Evolutionary conservation across 1,139 yeast species (phyloP), one percentile per base, ranked within the genome.

Genomic region (Debaryomyces sp.): DNA sequence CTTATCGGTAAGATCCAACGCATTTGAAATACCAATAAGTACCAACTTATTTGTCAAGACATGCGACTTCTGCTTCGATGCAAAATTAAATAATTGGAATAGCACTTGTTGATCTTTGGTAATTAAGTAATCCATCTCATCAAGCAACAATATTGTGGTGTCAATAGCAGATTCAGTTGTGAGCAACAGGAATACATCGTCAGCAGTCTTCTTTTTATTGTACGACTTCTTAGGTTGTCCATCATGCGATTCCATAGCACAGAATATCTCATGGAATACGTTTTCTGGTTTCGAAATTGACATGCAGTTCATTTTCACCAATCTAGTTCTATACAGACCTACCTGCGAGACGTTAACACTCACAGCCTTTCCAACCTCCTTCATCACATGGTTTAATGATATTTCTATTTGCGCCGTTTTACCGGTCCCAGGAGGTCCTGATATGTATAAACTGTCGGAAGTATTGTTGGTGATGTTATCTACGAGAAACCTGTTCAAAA

Each of bases 341-440:
- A 47, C 33, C 33, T 22, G 24, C 13, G 46, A 49, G 12, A 48
- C 43, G 24, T 21, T 24, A 4, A 23, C 22, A 36, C 29, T 38
- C 23, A 43, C n/a, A 4, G 47, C 17, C 8, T 37, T 36, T 15
- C 50, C 49, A n/a, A 36, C 12, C 15, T 35, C 40, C 7, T 38
- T 24, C 48, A 50, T 46, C 9, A 51, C 18, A 44, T 54, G 39
- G 38, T 57, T 56, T 41, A 66, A 55, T 5, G 70, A 59, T 4
- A 65, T 75, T 45, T 76, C 77, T n/a, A 88, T 75, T 57, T 90
- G 90, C 0, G 96, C 98, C 0, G 97, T 87, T 62, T 94, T 94
- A 0, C 99, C 99, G 0, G 98, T 90, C 0, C 99, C 99, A 3
- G 99, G 99, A 1, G 97, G 96, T 0, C 99, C 99, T n/a, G 96